Evolutionary conservation across 169 alveolate genomes (phyloP).

Genomic region (Hepatocystis sp.): DNA sequence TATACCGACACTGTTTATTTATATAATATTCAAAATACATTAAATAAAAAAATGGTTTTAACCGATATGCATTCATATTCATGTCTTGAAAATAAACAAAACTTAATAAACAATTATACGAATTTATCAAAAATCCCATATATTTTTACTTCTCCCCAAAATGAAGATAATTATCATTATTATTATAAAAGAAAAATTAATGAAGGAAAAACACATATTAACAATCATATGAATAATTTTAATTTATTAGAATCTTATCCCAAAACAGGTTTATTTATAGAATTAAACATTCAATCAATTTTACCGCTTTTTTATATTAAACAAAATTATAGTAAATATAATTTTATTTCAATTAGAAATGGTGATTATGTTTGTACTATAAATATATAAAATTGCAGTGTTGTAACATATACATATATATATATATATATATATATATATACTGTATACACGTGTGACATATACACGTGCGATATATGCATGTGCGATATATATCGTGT

Average conservation of each 20-base stretch:
- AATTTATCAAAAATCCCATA: constrained; percentile 73
- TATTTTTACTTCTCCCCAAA: constrained; percentile 21
- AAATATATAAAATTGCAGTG: constrained; percentile 42
- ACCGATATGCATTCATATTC: constrained; percentile 52
- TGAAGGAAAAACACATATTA: constrained; percentile 60
- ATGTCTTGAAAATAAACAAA: no score
- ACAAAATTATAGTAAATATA: constrained; percentile 65
- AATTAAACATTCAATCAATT: constrained; percentile 68
- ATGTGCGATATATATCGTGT: no score
- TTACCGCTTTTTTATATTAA: constrained; percentile 74
- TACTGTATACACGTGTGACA: no score
- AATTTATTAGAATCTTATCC: constrained; percentile 65
- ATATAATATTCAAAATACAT: constrained; percentile 50
- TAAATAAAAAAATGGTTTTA: constrained; percentile 37
- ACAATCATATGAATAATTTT: constrained; percentile 52
- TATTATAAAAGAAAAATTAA: constrained; percentile 40
- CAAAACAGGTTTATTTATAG: constrained; percentile 66
- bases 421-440: no score
- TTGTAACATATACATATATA: no score
- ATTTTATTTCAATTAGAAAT: constrained; percentile 72
- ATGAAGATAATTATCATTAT: constrained; percentile 61
- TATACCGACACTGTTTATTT: constrained; percentile 66
- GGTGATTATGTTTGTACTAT: constrained; percentile 75
- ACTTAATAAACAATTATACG: constrained; percentile 16
- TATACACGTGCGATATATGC: no score